Base-by-base conservation (phyloP, 306 rosid species). In the Cucurbita maxima region DNA sequence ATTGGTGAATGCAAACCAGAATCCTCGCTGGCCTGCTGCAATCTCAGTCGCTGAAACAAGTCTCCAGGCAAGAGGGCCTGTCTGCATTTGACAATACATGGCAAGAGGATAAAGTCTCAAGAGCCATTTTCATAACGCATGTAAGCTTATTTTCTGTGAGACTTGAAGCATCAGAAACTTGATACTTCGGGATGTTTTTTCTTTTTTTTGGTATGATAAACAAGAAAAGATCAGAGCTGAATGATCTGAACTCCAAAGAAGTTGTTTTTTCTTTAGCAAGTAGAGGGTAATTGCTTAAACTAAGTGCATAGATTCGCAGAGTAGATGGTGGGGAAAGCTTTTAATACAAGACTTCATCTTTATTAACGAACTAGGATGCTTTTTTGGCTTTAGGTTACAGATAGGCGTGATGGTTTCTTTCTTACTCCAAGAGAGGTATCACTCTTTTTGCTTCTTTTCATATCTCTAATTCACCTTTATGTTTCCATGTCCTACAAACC, bases 291-390 rank as follows among this genome's bases (percentile, higher is more conserved):
- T 45, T 67, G 52, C 20, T 40, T 66, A 66, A 66, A 66, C 72
- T 47, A 68, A 68, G 47, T 47, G 72, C 72, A 68, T 43, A 76
- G 81, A 76, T 84, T 84, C 82, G 79, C 79, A 79, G 83, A 86
- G 90, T 84, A 80, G 86, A 81, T 81, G 82, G 78, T 73, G 86
- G 86, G 86, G 82, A 74, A 56, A 73, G 30, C 56, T 84, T 87
- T 86, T 84, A 68, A 38, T 81, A 58, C 81, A 81, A 66, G 61
- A 76, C 96, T 92, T 92, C 85, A 68, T 70, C 89, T 88, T 92
- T 85, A 79, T 51, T 80, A 82, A 83, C 55, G 72, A 81, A 75
- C 72, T 40, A 57, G 64, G 75, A 86, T 89, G 87, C 95, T 72
- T 81, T 61, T 72, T 51, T 70, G 58, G 74, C 47, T 70, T 70